Evolutionary conservation across 208 protist species (phyloP).

Genomic region (Trichomonas tenax): DNA sequence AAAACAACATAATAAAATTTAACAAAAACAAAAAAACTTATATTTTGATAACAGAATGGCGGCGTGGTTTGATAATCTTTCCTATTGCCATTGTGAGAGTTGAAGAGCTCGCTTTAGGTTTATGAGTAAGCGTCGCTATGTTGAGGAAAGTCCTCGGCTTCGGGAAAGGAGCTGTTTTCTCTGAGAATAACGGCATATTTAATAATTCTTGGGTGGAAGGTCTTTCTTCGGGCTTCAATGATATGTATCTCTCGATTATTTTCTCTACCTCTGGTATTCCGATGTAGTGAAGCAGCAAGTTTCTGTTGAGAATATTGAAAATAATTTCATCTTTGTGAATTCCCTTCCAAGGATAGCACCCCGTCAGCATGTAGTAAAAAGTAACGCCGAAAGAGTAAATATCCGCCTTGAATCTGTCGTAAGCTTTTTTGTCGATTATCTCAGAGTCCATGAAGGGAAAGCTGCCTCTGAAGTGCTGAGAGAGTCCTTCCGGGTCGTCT

Average conservation of each 20-base stretch:
- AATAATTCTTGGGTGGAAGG: neutral
- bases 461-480: constrained; percentile 42
- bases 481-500: neutral
- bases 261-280: neutral
- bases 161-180: neutral
- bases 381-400: constrained; percentile 54
- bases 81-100: neutral
- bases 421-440: constrained; percentile 36
- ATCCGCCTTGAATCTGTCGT: constrained; percentile 43
- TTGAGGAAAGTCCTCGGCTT: neutral
- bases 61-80: neutral
- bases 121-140: neutral
- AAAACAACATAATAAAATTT: neutral
- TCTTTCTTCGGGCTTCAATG: neutral
- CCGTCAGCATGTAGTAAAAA: constrained; percentile 36
- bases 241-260: neutral
- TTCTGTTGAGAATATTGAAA: neutral
- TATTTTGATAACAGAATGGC: neutral
- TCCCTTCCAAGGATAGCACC: neutral
- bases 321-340: neutral
- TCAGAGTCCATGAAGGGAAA: constrained; percentile 49
- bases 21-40: neutral
- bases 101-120: neutral
- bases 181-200: neutral
- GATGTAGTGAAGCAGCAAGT: neutral